Evolutionary conservation across 768 basidiomycete species (phyloP).

Genomic region (Lactarius akahatsu): DNA sequence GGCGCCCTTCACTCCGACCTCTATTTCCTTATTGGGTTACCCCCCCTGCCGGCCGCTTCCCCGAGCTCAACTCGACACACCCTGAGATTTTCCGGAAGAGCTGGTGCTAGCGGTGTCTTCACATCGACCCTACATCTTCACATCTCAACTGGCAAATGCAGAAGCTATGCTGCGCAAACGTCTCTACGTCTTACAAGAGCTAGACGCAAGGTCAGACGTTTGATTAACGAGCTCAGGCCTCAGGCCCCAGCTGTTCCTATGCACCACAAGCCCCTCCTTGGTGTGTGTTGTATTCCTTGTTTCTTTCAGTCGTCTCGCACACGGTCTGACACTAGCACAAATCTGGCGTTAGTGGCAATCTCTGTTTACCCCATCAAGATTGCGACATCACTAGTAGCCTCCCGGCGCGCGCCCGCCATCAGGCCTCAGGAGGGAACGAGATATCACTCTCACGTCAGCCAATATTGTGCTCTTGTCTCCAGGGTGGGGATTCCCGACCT

Average conservation of each 20-base stretch:
- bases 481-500: constrained; percentile 12
- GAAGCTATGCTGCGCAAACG: background rate
- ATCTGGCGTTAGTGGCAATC: constrained; percentile 48
- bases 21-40: background rate
- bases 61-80: background rate
- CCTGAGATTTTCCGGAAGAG: too few relatives aligned
- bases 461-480: constrained; percentile 9
- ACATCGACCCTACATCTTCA: background rate
- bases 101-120: background rate
- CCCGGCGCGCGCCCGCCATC: constrained; percentile 13
- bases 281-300: constrained; percentile 26
- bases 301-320: constrained; percentile 28
- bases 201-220: constrained; percentile 7
- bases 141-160: background rate
- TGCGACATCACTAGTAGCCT: background rate
- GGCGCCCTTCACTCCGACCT: constrained; percentile 11
- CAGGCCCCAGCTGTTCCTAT: too few relatives aligned
- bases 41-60: constrained; percentile 15
- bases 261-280: constrained; percentile 16
- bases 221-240: constrained; percentile 2
- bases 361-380: constrained; percentile 19
- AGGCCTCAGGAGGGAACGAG: background rate
- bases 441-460: background rate
- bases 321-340: constrained; percentile 75
- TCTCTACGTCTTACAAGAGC: background rate